Evolutionary conservation across 2,329 filamentous ascomycete species (phyloP), one percentile per base, ranked within the genome.

Genomic region (Chaetomium globosum): DNA sequence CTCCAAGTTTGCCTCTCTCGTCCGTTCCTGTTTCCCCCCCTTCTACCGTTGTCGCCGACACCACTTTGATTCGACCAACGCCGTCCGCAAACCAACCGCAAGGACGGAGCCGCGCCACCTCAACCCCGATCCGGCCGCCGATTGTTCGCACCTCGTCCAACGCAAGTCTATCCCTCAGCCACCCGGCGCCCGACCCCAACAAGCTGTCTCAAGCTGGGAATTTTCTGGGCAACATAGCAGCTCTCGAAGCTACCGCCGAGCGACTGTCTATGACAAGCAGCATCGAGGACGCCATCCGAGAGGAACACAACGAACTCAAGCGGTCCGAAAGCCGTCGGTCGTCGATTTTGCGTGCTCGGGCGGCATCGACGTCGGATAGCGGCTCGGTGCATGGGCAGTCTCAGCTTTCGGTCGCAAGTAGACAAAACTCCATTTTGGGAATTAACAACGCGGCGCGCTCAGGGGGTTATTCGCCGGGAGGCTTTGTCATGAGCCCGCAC

Each of bases 271-370:
- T 85, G 79, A 88, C 87, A 64, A 90, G 88, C 68, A 91, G 90
- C 67, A 90, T 93, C 73, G 89, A 90, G 72, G 86, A 90, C 79
- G 89, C 91, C 71, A 93, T 93, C 71, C 85, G 89, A 65, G 86
- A 89, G 73, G 81, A 92, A 69, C 87, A 91, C 76, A 81, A 86
- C 67, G 87, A 91, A 76, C 80, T 90, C 73, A 91, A 91, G 77
- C 83, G 86, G 70, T 85, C 82, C 73, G 89, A 90, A 73, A 91
- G 87, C 73, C 82, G 85, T 67, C 82, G 84, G 65, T 89, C 87
- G 2, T 89, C 87, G 9, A 80, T 87, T 58, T 80, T 86, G 53
- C 70, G 63, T 30, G 85, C 65, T 19, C 64, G 63, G 23, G 74
- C 75, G 33, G 75, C 77, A 4, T 76, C 73, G 52, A 19, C 59